Percentiles rank a stretch among this genome's conserved stretches.
These are phyloP conservation scores for Eucalyptus paniculata DNA, from an alignment of 345 rosid genomes.

Conservation along the genomic window DNA sequence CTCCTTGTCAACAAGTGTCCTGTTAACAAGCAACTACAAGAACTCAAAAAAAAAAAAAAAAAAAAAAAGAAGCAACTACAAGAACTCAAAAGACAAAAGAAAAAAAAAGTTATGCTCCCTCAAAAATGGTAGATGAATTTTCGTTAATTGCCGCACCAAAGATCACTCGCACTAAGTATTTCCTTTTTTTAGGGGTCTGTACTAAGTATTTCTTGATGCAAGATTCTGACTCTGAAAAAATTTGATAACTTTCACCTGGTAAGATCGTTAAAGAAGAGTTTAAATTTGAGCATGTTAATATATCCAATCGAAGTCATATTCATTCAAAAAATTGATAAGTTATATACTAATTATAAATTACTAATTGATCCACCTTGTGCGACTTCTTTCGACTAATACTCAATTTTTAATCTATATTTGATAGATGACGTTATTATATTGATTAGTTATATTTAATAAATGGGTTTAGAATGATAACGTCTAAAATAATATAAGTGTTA, in stretches of 20 bases:
- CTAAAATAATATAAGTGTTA: too few species aligned
- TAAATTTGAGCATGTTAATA: neutral
- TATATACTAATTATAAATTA: neutral
- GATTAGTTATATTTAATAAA: too few species aligned
- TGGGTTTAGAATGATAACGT: too few species aligned
- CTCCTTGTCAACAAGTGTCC: neutral
- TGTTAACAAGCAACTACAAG: neutral
- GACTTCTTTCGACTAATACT: neutral
- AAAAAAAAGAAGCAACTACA: neutral
- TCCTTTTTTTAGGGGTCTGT: neutral
- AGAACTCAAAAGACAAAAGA: neutral
- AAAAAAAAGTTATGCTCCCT: neutral
- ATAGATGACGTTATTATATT: too few species aligned
- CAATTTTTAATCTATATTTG: too few species aligned
- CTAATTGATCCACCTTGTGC: accelerated
- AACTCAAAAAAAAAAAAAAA: too few species aligned
- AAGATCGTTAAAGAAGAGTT: neutral
- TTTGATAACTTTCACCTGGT: neutral
- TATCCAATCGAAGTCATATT: neutral
- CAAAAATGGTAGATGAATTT: neutral
- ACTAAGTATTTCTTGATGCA: neutral
- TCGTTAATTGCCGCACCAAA: neutral
- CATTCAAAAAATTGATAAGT: neutral
- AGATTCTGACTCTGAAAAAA: neutral
- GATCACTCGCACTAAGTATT: neutral